Evolutionary conservation across 2,329 filamentous ascomycete genomes (phyloP).

Genomic region (Diaporthe capsici): DNA sequence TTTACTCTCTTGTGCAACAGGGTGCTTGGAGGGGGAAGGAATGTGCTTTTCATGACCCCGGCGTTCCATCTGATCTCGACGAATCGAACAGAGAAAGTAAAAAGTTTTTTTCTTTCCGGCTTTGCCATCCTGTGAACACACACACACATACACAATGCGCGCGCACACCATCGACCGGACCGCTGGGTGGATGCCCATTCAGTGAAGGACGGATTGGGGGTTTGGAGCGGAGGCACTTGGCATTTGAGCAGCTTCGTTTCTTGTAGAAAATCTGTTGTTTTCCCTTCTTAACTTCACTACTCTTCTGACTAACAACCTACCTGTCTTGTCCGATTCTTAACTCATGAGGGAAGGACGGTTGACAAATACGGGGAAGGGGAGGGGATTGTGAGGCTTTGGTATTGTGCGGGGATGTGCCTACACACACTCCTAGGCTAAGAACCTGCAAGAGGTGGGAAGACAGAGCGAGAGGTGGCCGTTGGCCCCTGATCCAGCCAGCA

Average conservation of each 20-base stretch:
- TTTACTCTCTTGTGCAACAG: neutral
- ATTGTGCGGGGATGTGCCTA: neutral
- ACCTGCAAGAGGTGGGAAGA: neutral
- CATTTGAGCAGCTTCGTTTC: conserved; percentile 31
- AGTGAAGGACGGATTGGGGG: neutral
- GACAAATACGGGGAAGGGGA: neutral
- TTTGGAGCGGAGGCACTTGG: neutral
- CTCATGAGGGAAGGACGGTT: neutral
- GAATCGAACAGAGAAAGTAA: neutral
- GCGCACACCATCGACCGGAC: neutral
- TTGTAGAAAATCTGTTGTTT: conserved; percentile 28
- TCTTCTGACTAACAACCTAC: neutral
- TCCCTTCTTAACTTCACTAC: neutral
- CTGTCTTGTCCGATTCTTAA: neutral
- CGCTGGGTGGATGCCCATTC: neutral
- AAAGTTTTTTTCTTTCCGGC: neutral
- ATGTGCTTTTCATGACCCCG: conserved; percentile 19
- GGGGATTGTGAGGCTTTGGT: neutral
- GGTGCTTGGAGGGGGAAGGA: neutral
- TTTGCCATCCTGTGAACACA: neutral
- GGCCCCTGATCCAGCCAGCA: neutral
- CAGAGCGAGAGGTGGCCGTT: neutral
- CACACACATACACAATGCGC: neutral
- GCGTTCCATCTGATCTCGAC: neutral
- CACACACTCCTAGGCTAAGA: neutral